A percentile compares a stretch with the other conserved stretches of the same genome.
Conservation (phyloP, 192 early-diverging fungal genomes). For the Podila minutissima region DNA sequence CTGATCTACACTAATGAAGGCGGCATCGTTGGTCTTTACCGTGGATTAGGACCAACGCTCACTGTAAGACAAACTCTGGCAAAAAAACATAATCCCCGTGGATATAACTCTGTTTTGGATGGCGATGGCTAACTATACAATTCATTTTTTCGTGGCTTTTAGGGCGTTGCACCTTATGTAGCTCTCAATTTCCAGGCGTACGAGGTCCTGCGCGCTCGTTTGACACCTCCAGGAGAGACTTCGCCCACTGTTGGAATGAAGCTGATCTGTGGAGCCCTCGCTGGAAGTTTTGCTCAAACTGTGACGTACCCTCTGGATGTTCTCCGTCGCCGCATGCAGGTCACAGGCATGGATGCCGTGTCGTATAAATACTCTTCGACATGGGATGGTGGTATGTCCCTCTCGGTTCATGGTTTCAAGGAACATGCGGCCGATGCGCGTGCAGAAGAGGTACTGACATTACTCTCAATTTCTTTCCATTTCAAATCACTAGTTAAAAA, state of each 20-base stretch:
- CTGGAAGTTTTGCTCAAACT: slow-evolving; percentile 84
- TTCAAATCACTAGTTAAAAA: slow-evolving; percentile 59
- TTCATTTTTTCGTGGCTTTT: not conserved
- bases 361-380: slow-evolving; percentile 78
- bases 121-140: not conserved
- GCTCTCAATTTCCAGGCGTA: slow-evolving; percentile 87
- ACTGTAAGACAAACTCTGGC: slow-evolving; percentile 40
- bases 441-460: not conserved
- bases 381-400: slow-evolving; percentile 67
- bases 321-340: slow-evolving; percentile 81
- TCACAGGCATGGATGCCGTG: slow-evolving; percentile 74
- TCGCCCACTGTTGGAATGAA: slow-evolving; percentile 71
- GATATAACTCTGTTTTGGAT: too few species aligned
- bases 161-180: slow-evolving; percentile 85
- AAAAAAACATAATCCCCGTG: too few species aligned
- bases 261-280: slow-evolving; percentile 77
- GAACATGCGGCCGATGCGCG: not conserved
- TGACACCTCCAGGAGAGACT: slow-evolving; percentile 68
- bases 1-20: slow-evolving; percentile 76
- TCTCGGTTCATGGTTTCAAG: not conserved
- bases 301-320: slow-evolving; percentile 86
- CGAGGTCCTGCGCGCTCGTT: slow-evolving; percentile 76
- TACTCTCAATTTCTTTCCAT: not conserved
- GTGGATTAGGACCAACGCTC: slow-evolving; percentile 77
- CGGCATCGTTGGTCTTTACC: slow-evolving; percentile 76